Percentiles rank a stretch among this genome's conserved stretches.
phyloP scores from a whole-genome alignment of 208 protist species.

The Strigomonas culicis region DNA sequence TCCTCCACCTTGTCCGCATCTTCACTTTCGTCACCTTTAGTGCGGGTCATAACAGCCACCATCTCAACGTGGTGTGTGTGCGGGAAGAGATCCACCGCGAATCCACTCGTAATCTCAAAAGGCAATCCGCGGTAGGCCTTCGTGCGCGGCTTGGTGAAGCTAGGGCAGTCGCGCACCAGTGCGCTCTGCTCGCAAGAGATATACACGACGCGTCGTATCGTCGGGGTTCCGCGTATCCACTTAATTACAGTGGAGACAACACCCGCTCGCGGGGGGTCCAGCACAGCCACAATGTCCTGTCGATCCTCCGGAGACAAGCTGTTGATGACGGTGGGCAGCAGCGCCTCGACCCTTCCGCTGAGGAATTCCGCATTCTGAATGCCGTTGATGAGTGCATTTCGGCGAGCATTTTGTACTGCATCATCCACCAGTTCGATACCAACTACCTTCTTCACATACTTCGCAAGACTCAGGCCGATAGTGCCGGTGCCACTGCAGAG shows the following conservation, averaged over 20 bases:
- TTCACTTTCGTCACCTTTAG: constrained; percentile 4
- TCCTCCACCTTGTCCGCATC: constrained; percentile 8
- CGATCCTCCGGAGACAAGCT: constrained; percentile 34
- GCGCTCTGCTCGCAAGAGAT: constrained; percentile 95
- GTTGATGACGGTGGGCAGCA: constrained; percentile 66
- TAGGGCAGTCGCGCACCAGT: constrained; percentile 82
- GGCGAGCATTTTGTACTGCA: constrained; percentile 81
- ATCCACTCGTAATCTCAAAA: constrained; percentile 80
- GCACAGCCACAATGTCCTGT: constrained; percentile 76
- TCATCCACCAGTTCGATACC: constrained; percentile 92
- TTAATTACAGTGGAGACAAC: constrained; percentile 89
- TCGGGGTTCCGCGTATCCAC: constrained; percentile 84
- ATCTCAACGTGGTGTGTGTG: constrained; percentile 95
- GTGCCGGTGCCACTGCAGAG: constrained; percentile 96
- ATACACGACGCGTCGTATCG: constrained; percentile 92
- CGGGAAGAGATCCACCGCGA: constrained; percentile 95
- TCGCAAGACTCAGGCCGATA: constrained; percentile 88
- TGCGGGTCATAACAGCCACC: constrained; percentile 85
- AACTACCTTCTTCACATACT: constrained; percentile 84
- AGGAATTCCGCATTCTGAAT: constrained; percentile 89
- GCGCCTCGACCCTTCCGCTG: constrained; percentile 90
- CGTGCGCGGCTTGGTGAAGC: constrained; percentile 69
- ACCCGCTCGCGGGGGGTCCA: constrained; percentile 90
- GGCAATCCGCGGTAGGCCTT: constrained; percentile 74
- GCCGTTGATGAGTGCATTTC: constrained; percentile 84